Conservation (phyloP, 1,284 basidiomycete species). For the Malassezia restricta region DNA sequence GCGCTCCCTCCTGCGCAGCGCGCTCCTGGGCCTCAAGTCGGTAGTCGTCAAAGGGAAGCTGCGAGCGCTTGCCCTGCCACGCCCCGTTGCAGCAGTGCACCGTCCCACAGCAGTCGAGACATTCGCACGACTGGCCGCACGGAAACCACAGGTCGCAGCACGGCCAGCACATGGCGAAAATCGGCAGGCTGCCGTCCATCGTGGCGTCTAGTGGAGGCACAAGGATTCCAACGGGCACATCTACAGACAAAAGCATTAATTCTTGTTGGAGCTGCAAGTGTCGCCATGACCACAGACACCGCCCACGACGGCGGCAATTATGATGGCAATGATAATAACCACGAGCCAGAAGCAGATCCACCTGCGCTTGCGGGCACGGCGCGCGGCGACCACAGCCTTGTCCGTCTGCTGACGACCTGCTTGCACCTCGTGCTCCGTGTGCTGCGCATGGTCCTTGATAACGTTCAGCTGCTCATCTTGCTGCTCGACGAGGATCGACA, state of each 20-base stretch:
- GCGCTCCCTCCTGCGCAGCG: not conserved
- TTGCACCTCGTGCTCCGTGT: constrained; percentile 26
- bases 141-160: no score
- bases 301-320: constrained; percentile 27
- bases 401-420: constrained; percentile 50
- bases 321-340: constrained; percentile 29
- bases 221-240: not conserved
- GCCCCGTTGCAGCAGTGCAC: constrained; percentile 1
- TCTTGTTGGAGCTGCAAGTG: constrained; percentile 6
- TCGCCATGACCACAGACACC: constrained; percentile 24
- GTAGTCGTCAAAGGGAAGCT: constrained; percentile 13
- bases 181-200: no score
- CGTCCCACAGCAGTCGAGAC: constrained; percentile 1
- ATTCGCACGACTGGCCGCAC: not conserved
- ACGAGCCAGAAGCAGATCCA: constrained; percentile 42
- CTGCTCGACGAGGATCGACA: constrained; percentile 43
- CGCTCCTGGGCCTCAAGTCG: constrained; percentile 6
- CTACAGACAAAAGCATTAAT: not conserved
- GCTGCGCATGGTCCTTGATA: constrained; percentile 24
- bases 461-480: constrained; percentile 44
- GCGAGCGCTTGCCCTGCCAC: constrained; percentile 5
- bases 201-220: no score
- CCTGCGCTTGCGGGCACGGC: constrained; percentile 61
- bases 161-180: no score
- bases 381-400: constrained; percentile 62